phyloP scores from a whole-genome alignment of 371 early-diverging fungal species.

The Mucor lusitanicus region DNA sequence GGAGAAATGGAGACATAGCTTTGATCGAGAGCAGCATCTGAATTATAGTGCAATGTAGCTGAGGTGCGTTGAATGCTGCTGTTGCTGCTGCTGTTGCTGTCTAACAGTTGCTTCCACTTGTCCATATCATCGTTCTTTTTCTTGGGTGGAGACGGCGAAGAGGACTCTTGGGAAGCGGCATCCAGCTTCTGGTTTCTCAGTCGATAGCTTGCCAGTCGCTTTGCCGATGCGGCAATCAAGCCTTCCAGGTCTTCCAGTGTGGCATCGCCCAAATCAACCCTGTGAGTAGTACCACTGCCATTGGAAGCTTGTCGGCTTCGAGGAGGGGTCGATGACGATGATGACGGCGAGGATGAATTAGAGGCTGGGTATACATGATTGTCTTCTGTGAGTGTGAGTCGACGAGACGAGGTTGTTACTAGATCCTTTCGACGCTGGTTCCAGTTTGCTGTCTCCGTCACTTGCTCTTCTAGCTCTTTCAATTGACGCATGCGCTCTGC shows the following conservation, averaged over 20 bases:
- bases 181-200: conserved; percentile 19
- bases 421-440: conserved; percentile 37
- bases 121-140: conserved; percentile 14
- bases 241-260: conserved; percentile 48
- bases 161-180: not conserved
- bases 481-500: conserved; percentile 41
- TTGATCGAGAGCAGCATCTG: not conserved
- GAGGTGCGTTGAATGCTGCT: not conserved
- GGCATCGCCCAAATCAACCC: conserved; percentile 39
- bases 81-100: not conserved
- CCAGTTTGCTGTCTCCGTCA: conserved; percentile 37
- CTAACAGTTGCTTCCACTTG: conserved; percentile 18
- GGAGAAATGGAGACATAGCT: not conserved
- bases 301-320: conserved; percentile 5
- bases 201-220: conserved; percentile 42
- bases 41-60: not conserved
- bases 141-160: not conserved
- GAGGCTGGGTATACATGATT: conserved; percentile 5
- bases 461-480: conserved; percentile 44
- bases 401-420: conserved; percentile 17
- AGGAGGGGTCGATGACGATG: not conserved
- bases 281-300: not conserved
- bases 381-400: conserved; percentile 15
- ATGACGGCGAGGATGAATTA: not conserved
- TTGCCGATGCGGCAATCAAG: conserved; percentile 51